phyloP scores from a whole-genome alignment of 164 flowering plant species.

The Nymphaea thermarum region DNA sequence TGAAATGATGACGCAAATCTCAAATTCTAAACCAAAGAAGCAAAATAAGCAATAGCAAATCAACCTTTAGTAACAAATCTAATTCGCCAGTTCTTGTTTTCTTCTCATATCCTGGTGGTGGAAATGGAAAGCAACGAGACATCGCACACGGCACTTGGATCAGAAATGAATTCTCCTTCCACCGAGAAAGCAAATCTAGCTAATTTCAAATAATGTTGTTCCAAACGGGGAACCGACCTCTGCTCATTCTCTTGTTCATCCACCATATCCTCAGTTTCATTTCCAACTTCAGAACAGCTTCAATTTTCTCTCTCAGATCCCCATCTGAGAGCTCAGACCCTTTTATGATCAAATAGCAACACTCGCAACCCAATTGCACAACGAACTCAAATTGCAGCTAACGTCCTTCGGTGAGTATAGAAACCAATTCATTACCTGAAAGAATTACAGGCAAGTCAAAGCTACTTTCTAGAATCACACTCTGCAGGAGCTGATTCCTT shows the following conservation, averaged over 20 bases:
- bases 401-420: background rate
- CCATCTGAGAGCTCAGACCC: background rate
- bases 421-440: background rate
- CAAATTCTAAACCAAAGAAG: background rate
- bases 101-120: slow-evolving; percentile 95
- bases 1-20: background rate
- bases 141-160: slow-evolving; percentile 37
- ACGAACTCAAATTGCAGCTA: background rate
- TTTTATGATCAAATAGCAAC: background rate
- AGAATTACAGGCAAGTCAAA: background rate
- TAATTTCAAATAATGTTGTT: slow-evolving; percentile 28
- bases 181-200: slow-evolving; percentile 14
- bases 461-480: background rate
- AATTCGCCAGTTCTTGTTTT: slow-evolving; percentile 42
- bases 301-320: background rate
- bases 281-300: slow-evolving; percentile 36
- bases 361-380: background rate
- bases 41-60: background rate
- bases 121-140: slow-evolving; percentile 99
- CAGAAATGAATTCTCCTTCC: slow-evolving; percentile 14
- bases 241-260: slow-evolving; percentile 56
- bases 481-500: background rate
- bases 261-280: slow-evolving; percentile 77
- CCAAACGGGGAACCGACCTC: slow-evolving; percentile 40
- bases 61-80: slow-evolving; percentile 62